These are phyloP conservation scores for Aspergillus pseudonomiae DNA, from an alignment of 2,329 filamentous ascomycete species.

Conservation along the genomic window DNA sequence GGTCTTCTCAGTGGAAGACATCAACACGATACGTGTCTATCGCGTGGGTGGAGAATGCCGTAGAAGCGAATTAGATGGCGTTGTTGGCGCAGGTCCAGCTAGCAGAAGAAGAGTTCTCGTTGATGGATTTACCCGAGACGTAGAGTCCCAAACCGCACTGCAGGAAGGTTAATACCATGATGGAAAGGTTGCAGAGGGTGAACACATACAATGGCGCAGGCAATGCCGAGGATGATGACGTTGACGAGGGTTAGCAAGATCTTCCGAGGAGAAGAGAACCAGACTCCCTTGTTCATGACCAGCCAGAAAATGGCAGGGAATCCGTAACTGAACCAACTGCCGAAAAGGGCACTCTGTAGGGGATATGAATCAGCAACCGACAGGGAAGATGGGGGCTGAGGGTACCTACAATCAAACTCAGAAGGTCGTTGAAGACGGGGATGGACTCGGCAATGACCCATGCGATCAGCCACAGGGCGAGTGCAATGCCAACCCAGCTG, in stretches of 20 bases:
- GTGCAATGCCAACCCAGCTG: conserved; percentile 62
- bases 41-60: neutral
- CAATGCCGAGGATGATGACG: conserved; percentile 40
- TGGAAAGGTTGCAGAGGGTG: neutral
- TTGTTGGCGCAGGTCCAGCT: conserved; percentile 47
- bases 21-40: neutral
- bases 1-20: neutral
- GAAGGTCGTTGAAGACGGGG: conserved; percentile 67
- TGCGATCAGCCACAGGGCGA: conserved; percentile 60
- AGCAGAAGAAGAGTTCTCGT: conserved; percentile 33
- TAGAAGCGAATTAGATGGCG: conserved; percentile 12
- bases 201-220: conserved; percentile 30
- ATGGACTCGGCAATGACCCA: conserved; percentile 71
- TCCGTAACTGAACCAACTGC: conserved; percentile 66
- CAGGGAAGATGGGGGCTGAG: neutral
- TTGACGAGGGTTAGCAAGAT: conserved; percentile 50
- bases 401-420: conserved; percentile 58
- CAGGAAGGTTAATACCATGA: conserved; percentile 10
- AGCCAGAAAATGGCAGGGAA: conserved; percentile 52
- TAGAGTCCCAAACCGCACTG: conserved; percentile 48
- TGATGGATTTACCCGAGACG: conserved; percentile 43
- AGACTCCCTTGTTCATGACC: conserved; percentile 49
- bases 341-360: conserved; percentile 57
- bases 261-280: conserved; percentile 46
- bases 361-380: conserved; percentile 19